Evolutionary conservation across 805 yeast genomes (phyloP).

Genomic region (Isabelozyma gotoi): DNA sequence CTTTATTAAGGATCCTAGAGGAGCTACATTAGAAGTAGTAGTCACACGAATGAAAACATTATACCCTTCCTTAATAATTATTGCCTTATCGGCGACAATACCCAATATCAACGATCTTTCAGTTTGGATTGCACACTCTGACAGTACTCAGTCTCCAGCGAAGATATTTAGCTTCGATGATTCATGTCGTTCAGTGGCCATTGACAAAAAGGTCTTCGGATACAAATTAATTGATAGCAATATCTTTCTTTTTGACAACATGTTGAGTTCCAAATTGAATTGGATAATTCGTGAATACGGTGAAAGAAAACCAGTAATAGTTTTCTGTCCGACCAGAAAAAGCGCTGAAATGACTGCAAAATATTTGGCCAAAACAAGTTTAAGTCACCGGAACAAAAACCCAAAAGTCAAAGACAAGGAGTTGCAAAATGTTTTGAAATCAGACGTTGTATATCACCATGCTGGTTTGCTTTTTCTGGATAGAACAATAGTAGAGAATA

Average conservation of each 20-base stretch:
- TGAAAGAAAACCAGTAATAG: slow-evolving; percentile 42
- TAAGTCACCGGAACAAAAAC: neutral
- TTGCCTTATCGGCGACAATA: slow-evolving; percentile 46
- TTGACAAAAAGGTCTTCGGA: slow-evolving; percentile 45
- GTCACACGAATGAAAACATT: slow-evolving; percentile 13
- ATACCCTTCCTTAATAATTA: slow-evolving; percentile 8
- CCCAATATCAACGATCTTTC: slow-evolving; percentile 52
- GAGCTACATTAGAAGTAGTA: slow-evolving; percentile 25
- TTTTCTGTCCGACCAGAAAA: slow-evolving; percentile 55
- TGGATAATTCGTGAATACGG: slow-evolving; percentile 40
- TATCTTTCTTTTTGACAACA: slow-evolving; percentile 47
- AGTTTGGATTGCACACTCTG: slow-evolving; percentile 9
- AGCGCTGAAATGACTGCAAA: slow-evolving; percentile 49
- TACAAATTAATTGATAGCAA: slow-evolving; percentile 37
- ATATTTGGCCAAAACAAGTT: slow-evolving; percentile 23
- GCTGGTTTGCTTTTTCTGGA: slow-evolving; percentile 55
- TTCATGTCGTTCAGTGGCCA: slow-evolving; percentile 44
- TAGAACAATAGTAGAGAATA: slow-evolving; percentile 43
- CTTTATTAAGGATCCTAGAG: slow-evolving; percentile 24
- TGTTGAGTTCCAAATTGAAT: slow-evolving; percentile 39
- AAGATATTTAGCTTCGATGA: slow-evolving; percentile 45
- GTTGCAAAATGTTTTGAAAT: slow-evolving; percentile 14
- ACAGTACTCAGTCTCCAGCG: slow-evolving; percentile 19
- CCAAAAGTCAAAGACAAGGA: slow-evolving; percentile 22
- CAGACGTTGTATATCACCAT: slow-evolving; percentile 56